Base-by-base conservation (phyloP, 495 filamentous ascomycete genomes). In the Aspergillus ostianus region DNA sequence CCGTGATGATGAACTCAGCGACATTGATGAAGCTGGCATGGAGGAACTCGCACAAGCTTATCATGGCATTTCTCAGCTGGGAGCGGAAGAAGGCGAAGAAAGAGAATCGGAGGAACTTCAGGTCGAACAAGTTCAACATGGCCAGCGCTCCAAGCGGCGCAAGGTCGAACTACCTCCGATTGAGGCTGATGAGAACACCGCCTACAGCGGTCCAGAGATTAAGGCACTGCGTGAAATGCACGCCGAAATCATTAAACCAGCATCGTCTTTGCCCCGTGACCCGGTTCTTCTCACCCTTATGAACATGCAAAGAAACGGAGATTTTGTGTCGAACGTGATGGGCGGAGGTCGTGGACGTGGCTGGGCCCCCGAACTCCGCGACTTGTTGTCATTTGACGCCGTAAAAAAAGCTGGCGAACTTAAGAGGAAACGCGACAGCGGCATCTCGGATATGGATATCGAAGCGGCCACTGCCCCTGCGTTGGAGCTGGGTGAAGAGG, bases 401-500 rank as follows among this genome's bases (percentile, higher is more conserved):
- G 84, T 97, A 18, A 84, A 87, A 56, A 85, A 84, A 51, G 81
- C 87, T 13, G 88, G 90, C 50, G 91, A 94, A 45, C 80, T 94
- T 50, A 98, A 98, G 83, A 79, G 95, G 55, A 98, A 98, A 81
- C 87, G 94, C 45, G 94, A 96, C 70, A 91, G 86, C 64, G 93
- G 91, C 10, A 83, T 95, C 55, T 88, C 89, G 32, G 91, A 93
- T 68, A 80, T 95, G 69, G 88, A 88, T 54, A 81, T 85, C 32
- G 84, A 87, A 48, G 85, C 63, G 27, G 80, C 77, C 29, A 87
- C 86, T 64, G 80, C 84, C n/a, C 89, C 88, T 46, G 84, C 83
- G 23, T 76, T 93, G 32, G 89, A 91, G 55, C 72, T 92, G 61
- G 86, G 79, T 23, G 80, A 81, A 18, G 84, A 90, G 29, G 90